Conservation (phyloP, 2,329 filamentous ascomycete species). For the Penicillium sp. region DNA sequence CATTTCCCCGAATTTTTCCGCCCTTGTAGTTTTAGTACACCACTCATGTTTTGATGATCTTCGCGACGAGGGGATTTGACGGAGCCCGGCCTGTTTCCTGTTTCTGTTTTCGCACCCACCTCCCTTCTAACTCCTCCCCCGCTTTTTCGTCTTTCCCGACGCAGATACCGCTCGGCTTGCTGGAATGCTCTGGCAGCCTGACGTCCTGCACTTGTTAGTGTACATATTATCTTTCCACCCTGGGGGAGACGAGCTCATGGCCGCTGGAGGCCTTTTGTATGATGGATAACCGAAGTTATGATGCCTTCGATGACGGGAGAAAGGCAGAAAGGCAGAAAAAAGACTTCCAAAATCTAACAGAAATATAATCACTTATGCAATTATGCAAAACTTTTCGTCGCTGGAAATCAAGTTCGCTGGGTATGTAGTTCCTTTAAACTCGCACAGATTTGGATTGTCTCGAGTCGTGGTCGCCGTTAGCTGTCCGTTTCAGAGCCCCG, state of each 20-base stretch:
- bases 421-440: constrained; percentile 13
- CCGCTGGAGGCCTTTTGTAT: constrained; percentile 21
- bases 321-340: constrained; percentile 23
- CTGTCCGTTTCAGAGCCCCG: constrained; percentile 32
- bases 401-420: not conserved
- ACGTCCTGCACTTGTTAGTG: constrained; percentile 33
- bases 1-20: constrained; percentile 20
- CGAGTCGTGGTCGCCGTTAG: constrained; percentile 22
- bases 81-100: constrained; percentile 10
- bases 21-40: constrained; percentile 33
- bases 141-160: constrained; percentile 7
- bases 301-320: constrained; percentile 33
- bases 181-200: not conserved
- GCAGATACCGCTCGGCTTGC: constrained; percentile 12
- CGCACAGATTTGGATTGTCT: constrained; percentile 30
- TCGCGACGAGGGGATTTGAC: constrained; percentile 21
- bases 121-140: constrained; percentile 4
- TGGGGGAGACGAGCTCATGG: constrained; percentile 12
- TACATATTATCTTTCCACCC: constrained; percentile 35
- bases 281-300: constrained; percentile 40
- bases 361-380: constrained; percentile 22
- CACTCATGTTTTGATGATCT: constrained; percentile 23
- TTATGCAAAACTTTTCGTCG: constrained; percentile 18
- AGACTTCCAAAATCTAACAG: constrained; percentile 33
- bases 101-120: constrained; percentile 9